Base-by-base conservation (phyloP, 2,329 filamentous ascomycete species). In the Fusarium odoratissimum region DNA sequence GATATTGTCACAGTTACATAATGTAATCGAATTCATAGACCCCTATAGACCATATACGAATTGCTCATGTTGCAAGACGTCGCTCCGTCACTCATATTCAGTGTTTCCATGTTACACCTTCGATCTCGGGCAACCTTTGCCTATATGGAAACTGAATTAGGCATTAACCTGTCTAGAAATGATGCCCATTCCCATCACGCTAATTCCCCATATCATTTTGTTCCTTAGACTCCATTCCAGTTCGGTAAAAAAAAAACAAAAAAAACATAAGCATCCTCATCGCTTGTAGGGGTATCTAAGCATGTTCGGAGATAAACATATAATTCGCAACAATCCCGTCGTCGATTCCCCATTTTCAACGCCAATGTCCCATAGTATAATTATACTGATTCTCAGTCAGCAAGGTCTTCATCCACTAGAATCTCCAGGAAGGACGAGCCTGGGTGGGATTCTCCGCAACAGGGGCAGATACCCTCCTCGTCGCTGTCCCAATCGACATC, bases 401-500 rank as follows among this genome's bases (percentile, higher is more conserved):
- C 65, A 59, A 75, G 54, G 49, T 79, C 76, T 33, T 79, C 77
- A 30, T 79, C 76, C 59, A 77, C 60, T 62, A 80, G 37, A 42
- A 74, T 78, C 38, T 79, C 80, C 51, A 83, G 72, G 60, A 82
- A 80, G 55, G 81, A 80, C 49, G 80, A 77, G 59, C 77, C 77
- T 56, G 80, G 79, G 62, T 84, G 82, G 41, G 76, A 75, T 68
- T 83, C 81, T 63, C 83, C 83, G 57, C 83, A 84, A 71, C 82
- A 83, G 37, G 82, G 82, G 62, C 83, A 84, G 45, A 81, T 66
- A 31, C 78, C 79, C 57, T 83, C 80, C 17, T 83, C 82, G 46
- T 79, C 79, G 23, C 76, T 79, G 52, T 81, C 77, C 65, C 78
- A 79, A 14, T 82, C 81, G 17, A 71, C 31, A 30, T 80, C 77